Evolutionary conservation across 1,284 basidiomycete genomes (phyloP).

Genomic region (Leccinum solheimii): DNA sequence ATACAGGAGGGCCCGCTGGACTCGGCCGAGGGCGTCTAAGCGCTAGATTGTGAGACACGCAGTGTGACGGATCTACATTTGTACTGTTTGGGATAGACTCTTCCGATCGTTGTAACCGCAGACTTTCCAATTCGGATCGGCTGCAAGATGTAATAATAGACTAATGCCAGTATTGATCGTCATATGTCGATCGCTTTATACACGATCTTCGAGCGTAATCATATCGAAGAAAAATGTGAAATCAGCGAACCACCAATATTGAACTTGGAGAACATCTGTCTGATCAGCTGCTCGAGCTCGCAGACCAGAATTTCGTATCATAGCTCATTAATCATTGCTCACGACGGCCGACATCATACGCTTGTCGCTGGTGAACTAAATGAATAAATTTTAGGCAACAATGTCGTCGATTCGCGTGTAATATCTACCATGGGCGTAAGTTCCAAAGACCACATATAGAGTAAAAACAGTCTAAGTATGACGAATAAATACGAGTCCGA

Average conservation of each 20-base stretch:
- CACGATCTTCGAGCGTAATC: too few relatives aligned
- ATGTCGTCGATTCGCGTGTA: conserved; percentile 8
- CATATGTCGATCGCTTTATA: too few relatives aligned
- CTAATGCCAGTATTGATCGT: too few relatives aligned
- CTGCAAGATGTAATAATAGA: too few relatives aligned
- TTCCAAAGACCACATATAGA: not conserved
- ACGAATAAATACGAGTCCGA: conserved; percentile 10
- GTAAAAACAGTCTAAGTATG: conserved; percentile 16
- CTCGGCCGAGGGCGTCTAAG: not conserved
- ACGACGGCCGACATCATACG: not conserved
- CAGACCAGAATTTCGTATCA: too few relatives aligned
- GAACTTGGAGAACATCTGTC: too few relatives aligned
- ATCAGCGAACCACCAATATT: too few relatives aligned
- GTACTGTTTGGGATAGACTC: too few relatives aligned
- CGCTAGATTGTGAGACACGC: not conserved
- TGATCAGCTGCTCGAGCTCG: too few relatives aligned
- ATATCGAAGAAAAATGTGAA: too few relatives aligned
- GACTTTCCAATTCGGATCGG: not conserved
- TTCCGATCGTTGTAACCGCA: not conserved
- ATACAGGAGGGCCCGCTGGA: not conserved
- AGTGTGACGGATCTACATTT: not conserved
- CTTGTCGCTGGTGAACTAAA: too few relatives aligned
- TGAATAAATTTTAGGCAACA: not conserved
- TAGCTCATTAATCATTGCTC: too few relatives aligned
- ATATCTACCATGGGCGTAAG: not conserved